Percentiles rank a stretch among this genome's conserved stretches.
phyloP scores from a whole-genome alignment of 768 basidiomycete genomes.

The Rhodosporidiobolus odoratus region DNA sequence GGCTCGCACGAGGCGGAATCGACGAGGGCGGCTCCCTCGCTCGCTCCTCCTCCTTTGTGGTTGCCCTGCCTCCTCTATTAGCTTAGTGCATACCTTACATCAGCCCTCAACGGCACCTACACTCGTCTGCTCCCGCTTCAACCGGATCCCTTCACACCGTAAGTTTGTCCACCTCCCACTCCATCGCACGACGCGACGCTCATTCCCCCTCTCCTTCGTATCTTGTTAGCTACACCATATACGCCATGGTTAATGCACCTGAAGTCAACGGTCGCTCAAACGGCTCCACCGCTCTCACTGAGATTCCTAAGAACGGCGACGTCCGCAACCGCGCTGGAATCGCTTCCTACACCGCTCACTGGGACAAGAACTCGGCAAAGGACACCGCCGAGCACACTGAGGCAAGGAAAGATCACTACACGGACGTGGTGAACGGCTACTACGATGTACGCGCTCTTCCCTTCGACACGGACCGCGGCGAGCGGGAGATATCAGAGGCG shows the following conservation, averaged over 20 bases:
- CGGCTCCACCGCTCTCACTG: conserved; percentile 12
- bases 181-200: background rate
- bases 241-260: conserved; percentile 28
- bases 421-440: conserved; percentile 87
- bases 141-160: background rate
- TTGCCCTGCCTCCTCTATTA: background rate
- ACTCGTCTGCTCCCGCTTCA: background rate
- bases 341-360: conserved; percentile 81
- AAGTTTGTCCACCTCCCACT: background rate
- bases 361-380: conserved; percentile 72
- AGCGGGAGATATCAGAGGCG: too few relatives aligned
- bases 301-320: conserved; percentile 47
- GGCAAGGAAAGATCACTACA: conserved; percentile 72
- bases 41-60: background rate
- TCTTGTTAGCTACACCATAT: too few relatives aligned
- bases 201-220: too few relatives aligned
- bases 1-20: background rate
- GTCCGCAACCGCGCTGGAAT: conserved; percentile 65
- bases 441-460: conserved; percentile 68
- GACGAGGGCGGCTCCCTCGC: background rate
- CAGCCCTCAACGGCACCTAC: background rate
- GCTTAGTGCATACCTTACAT: background rate
- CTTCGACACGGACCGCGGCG: too few relatives aligned
- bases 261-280: background rate
- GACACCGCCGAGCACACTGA: conserved; percentile 64